Base-by-base conservation (phyloP, 225 moss, liverwort and hornwort species). In the Marchantia polymorpha region DNA sequence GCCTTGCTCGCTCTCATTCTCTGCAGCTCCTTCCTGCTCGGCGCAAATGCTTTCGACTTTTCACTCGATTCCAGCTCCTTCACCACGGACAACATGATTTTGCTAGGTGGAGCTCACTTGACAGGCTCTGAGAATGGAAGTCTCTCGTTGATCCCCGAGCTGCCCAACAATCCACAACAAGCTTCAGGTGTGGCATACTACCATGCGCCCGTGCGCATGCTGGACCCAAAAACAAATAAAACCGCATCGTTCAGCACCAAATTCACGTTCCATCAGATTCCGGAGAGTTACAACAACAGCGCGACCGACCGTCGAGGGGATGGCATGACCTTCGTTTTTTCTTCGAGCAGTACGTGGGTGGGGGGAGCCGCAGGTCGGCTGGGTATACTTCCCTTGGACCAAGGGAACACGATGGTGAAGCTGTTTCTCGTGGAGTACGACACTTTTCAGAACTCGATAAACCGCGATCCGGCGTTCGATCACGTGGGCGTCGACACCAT, bases 361-460 rank as follows among this genome's bases (percentile, higher is more conserved):
- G 84, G 81, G 7, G 29, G 25, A 48, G 7, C 27, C 1, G 84
- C 81, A 1, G 46, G 16, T 19, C 65, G 60, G 23, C 60, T 85
- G 12, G 84, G 84, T 1, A 23, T 81, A 11, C 81, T 54, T 49
- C 10, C 20, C 1, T 27, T 61, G 22, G 5, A 16, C 16, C 25
- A 52, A 7, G 55, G 67, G 6, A 9, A 13, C 17, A 1, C 54
- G 0, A 31, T 8, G 8, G 12, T 55, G 53, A 85, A 85, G 78
- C 64, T 67, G 8, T 60, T 81, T 8, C 78, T 74, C 13, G 47
- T 85, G 0, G 84, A 85, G 68, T 85, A 73, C 52, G 84, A 85
- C 58, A 74, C 47, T 13, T 81, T 14, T 19, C 56, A 30, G 17
- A 81, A 78, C 29, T 0, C 1, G 10, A 59, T 20, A 0, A 52